phyloP scores from a whole-genome alignment of 129 eudicot species.

The Erigeron canadensis region DNA sequence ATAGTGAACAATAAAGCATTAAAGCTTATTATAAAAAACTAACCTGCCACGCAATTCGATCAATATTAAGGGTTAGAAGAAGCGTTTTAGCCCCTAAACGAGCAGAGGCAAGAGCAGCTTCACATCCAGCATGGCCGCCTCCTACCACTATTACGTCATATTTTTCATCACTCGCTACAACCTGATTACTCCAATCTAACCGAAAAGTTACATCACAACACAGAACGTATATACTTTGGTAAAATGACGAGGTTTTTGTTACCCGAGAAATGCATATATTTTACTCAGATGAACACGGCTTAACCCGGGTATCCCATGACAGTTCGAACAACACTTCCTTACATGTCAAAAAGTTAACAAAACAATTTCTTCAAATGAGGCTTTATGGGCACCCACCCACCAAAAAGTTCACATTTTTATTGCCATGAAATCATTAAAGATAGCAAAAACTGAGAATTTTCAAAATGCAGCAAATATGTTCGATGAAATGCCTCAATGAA shows the following conservation, averaged over 20 bases:
- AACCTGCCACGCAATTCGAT: slow-evolving; percentile 99
- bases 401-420: neutral
- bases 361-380: no score
- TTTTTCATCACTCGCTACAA: slow-evolving; percentile 53
- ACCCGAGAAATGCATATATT: neutral
- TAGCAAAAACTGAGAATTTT: neutral
- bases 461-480: slow-evolving; percentile 9
- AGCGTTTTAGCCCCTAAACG: slow-evolving; percentile 94
- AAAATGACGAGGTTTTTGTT: no score
- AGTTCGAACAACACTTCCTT: no score
- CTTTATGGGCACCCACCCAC: no score
- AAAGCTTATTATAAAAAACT: slow-evolving; percentile 21
- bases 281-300: neutral
- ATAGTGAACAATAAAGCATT: neutral
- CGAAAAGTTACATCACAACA: neutral
- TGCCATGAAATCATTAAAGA: neutral
- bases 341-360: no score
- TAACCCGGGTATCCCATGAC: no score
- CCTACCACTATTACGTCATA: slow-evolving; percentile 96
- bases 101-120: slow-evolving; percentile 98
- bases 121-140: slow-evolving; percentile 99
- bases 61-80: slow-evolving; percentile 91
- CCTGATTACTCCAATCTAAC: slow-evolving; percentile 36
- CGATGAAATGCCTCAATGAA: slow-evolving; percentile 28
- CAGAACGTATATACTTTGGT: slow-evolving; percentile 3